Base-by-base conservation (phyloP, 2,329 filamentous ascomycete genomes). In the Apiospora kogelbergensis region DNA sequence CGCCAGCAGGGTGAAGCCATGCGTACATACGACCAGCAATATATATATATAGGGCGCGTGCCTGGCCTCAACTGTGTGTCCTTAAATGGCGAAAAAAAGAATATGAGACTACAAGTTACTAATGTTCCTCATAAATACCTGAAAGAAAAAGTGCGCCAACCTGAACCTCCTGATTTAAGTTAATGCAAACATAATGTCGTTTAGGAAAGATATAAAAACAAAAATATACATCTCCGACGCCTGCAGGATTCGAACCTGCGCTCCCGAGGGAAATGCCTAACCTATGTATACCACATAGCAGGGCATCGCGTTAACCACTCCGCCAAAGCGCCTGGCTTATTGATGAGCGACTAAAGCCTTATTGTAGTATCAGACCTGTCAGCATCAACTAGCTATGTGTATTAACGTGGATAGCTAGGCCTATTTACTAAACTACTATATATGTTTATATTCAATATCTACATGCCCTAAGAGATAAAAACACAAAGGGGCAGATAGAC, bases 231-330 rank as follows among this genome's bases (percentile, higher is more conserved):
- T 53, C 5, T n/a, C 3, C 63, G 63, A 65, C 63, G 63, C 63
- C 63, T 65, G 63, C 63, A 65, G 63, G 63, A 65, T 65, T 65
- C 63, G 63, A 65, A 65, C 63, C 63, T 65, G 37, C 63, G 63
- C 63, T 65, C 63, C 63, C 63, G 63, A 65, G 9, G 63, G 63
- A 65, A 65, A 65, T 65, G 63, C 63, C 63, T 65, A n/a, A 44
- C 37, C 63, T 42, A 10, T 65, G 22, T 42, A 44, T 26, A 65
- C 9, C 13, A 42, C 13, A 65, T 65, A 65, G 63, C 63, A 65
- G 63, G 63, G 63, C 63, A 65, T 65, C 63, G 63, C 63, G 63
- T 65, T 65, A 65, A 65, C 63, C 63, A 65, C 63, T 65, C 63
- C 63, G 63, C 63, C 63, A 65, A 65, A 65, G 63, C 63, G 63